These are phyloP conservation scores for Penicillium freii DNA, from an alignment of 2,329 filamentous ascomycete genomes.

Conservation along the genomic window DNA sequence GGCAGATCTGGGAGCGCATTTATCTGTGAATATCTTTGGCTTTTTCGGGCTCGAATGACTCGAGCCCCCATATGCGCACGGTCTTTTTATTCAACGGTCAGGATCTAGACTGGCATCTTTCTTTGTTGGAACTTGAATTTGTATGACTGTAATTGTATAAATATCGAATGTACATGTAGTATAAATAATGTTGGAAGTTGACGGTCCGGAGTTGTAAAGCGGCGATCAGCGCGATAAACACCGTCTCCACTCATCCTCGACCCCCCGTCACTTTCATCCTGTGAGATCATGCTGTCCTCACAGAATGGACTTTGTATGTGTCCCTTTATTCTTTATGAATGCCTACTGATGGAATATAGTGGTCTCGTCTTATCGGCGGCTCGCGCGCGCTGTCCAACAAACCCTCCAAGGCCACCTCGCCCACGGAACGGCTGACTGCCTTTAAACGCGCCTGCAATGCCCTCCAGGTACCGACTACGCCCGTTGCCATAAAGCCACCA, in stretches of 20 bases:
- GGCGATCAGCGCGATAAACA: conserved; percentile 20
- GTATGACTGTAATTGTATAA: neutral
- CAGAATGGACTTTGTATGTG: conserved; percentile 48
- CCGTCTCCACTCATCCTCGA: conserved; percentile 22
- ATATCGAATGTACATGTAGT: neutral
- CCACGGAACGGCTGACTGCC: conserved; percentile 59
- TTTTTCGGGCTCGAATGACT: neutral
- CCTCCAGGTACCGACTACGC: conserved; percentile 48
- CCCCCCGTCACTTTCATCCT: conserved; percentile 18
- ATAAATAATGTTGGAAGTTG: neutral
- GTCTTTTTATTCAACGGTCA: neutral
- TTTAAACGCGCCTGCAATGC: conserved; percentile 63
- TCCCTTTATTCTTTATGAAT: neutral
- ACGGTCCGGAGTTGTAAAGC: neutral
- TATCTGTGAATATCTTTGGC: conserved; percentile 28
- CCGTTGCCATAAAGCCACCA: neutral
- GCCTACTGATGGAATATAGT: conserved; percentile 40
- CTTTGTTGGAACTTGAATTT: neutral
- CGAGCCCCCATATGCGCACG: neutral
- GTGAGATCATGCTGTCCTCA: conserved; percentile 33
- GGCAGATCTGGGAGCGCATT: conserved; percentile 24
- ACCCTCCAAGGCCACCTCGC: conserved; percentile 53
- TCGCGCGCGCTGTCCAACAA: conserved; percentile 51
- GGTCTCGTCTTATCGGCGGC: conserved; percentile 62
- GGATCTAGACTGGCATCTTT: neutral